Base-by-base conservation (phyloP, 441 rosid genomes). In the Melastoma candidum region DNA sequence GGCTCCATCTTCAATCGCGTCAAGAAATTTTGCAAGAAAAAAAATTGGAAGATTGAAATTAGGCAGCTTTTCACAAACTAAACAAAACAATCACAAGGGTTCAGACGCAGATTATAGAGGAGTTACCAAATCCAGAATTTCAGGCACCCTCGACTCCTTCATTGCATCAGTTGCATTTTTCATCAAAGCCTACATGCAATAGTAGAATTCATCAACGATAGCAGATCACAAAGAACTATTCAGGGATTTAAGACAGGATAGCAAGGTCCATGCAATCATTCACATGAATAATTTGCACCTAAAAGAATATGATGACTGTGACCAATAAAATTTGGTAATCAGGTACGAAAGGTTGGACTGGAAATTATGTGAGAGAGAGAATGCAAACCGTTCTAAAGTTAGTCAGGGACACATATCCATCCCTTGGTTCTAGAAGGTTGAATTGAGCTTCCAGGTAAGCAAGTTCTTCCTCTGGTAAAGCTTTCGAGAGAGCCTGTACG, bases 391-490 rank as follows among this genome's bases (percentile, higher is more conserved):
- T 76, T 75, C 68, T 76, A 68, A 90, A 87, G 71, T 87, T 87
- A 39, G 83, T 90, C 12, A 87, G 81, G 24, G 92, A 77, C 47
- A 90, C 63, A 46, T 78, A 82, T 48, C 96, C 97, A 61, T 85
- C 94, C 49, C 69, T 78, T 61, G 97, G 97, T 69, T 73, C 90
- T 73, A 90, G 65, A 64, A 84, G 65, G 54, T 58, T 70, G 73
- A 82, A 90, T 52, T 90, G 97, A 58, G 80, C 85, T 74, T 87
- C 74, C 53, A 90, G 85, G 72, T 90, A 87, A 46, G 81, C 74
- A 65, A 87, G 73, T 73, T 87, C 92, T 46, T 83, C 83, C 66
- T 81, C 95, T 0, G 92, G 69, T 75, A 87, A 79, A 29, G 92
- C 92, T 71, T 87, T 90, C 8, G 95, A 79, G 55, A 90, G 83